Conservation (phyloP, 257 asterid species). For the Scutellaria barbata region DNA sequence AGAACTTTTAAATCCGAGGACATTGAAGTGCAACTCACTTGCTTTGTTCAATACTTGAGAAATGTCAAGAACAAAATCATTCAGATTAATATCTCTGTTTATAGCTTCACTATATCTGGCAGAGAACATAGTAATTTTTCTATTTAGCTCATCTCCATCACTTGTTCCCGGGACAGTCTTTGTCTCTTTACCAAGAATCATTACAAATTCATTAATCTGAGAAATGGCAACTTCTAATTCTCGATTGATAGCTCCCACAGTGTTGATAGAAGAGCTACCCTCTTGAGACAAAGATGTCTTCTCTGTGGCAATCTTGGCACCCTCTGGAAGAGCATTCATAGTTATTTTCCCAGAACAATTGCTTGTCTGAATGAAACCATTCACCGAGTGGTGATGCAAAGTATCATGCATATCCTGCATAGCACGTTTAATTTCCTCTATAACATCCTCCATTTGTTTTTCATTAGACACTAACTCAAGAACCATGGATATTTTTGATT, state of each 20-base stretch:
- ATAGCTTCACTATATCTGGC: conserved; percentile 58
- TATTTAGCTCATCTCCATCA: conserved; percentile 59
- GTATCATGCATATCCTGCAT: conserved; percentile 61
- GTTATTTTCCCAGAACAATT: conserved; percentile 37
- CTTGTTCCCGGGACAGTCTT: conserved; percentile 62
- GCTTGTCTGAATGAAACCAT: conserved; percentile 39
- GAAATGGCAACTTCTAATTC: conserved; percentile 64
- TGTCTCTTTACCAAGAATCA: conserved; percentile 71
- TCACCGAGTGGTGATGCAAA: conserved; percentile 43
- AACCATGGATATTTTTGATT: conserved; percentile 60
- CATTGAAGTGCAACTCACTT: conserved; percentile 70
- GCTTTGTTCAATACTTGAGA: conserved; percentile 70
- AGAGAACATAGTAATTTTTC: conserved; percentile 53
- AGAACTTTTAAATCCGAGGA: conserved; percentile 69
- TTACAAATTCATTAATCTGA: conserved; percentile 66
- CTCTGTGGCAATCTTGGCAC: conserved; percentile 39
- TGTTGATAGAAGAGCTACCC: conserved; percentile 37
- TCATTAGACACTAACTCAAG: conserved; percentile 63
- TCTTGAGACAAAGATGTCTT: conserved; percentile 43
- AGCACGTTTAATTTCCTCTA: conserved; percentile 54
- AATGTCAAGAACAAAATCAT: conserved; percentile 68
- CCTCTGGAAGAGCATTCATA: conserved; percentile 34
- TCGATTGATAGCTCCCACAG: conserved; percentile 43
- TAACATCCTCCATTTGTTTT: conserved; percentile 54
- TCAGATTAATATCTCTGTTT: conserved; percentile 45